Evolutionary conservation across 176 grass and related monocot genomes (phyloP), one percentile per base, ranked within the genome.

Genomic region (Melocanna baccifera): DNA sequence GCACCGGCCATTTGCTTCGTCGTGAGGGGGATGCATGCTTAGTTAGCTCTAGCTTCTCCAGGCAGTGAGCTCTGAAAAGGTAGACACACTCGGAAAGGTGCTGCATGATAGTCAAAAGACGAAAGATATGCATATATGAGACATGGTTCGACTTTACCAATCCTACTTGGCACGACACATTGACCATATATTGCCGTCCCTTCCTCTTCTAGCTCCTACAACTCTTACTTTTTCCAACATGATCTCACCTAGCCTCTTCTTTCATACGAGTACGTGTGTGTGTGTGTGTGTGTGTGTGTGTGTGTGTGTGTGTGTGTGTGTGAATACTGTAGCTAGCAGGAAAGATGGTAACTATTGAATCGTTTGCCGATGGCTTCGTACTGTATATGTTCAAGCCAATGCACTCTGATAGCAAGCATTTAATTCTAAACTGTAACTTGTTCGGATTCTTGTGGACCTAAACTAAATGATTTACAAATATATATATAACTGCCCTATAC

Each of bases 71-170:
- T 62, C 85, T 75, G 12, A 1, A 81, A 81, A 87, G 78, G 39
- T 46, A 68, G 61, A 36, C 85, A 59, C 78, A 59, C 78, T 15
- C 67, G 62, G 50, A 81, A 87, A 87, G 50, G 78, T 61, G 62
- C 40, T 61, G 50, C 62, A 40, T 75, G 71, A n/a, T 22, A 67
- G 59, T 56, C 78, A 75, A 81, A 85, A 76, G 34, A 77, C 36
- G 63, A 66, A 40, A 32, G 29, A 36, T 58, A 46, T 86, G 65
- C 46, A 83, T 83, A 88, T 78, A 23, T 7, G 59, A 89, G 71
- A 69, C 83, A 90, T 66, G 78, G 72, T 28, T 45, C 71, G 72
- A 77, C 72, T 90, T 86, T 77, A 41, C 67, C 43, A 56, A 56
- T 64, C 85, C 69, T 39, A 36, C 51, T 23, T 45, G 80, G 25